Percentiles rank a stretch among this genome's conserved stretches.
Conservation (phyloP, 163 green algal genomes). For the Scenedesmus sp. region DNA sequence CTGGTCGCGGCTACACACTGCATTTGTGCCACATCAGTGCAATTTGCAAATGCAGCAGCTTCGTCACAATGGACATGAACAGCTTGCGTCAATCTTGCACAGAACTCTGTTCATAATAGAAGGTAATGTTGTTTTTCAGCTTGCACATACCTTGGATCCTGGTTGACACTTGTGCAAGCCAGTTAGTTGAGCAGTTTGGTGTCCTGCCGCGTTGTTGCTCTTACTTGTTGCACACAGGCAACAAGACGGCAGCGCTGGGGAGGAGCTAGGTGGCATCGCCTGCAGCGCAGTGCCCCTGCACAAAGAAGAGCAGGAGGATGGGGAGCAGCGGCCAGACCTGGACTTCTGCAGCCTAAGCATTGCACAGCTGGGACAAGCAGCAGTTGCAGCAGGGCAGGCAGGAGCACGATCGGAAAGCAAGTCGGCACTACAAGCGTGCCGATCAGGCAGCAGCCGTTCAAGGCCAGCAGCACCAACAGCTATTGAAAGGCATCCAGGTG, state of each 20-base stretch:
- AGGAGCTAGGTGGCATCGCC: constrained; percentile 38
- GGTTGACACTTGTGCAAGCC: too few relatives aligned
- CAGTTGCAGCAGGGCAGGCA: constrained; percentile 9
- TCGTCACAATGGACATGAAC: too few relatives aligned
- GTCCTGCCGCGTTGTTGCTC: neutral
- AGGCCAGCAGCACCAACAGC: neutral
- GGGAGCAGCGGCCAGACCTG: constrained; percentile 73
- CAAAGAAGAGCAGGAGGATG: constrained; percentile 71
- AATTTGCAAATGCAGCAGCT: too few relatives aligned
- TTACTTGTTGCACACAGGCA: neutral
- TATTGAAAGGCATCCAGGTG: neutral
- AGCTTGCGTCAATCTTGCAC: too few relatives aligned
- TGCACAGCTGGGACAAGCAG: neutral
- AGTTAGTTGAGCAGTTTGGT: neutral
- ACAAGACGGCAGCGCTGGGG: neutral
- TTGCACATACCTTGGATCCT: too few relatives aligned
- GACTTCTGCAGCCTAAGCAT: constrained; percentile 48
- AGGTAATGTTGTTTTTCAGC: too few relatives aligned
- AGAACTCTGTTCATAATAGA: too few relatives aligned
- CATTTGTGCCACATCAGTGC: neutral
- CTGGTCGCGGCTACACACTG: neutral
- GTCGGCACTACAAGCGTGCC: neutral
- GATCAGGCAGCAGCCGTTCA: neutral
- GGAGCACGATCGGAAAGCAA: constrained; percentile 12
- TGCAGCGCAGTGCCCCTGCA: constrained; percentile 57